Evolutionary conservation across 2,329 filamentous ascomycete genomes (phyloP), one percentile per base, ranked within the genome.

Genomic region (Trichophyton rubrum): DNA sequence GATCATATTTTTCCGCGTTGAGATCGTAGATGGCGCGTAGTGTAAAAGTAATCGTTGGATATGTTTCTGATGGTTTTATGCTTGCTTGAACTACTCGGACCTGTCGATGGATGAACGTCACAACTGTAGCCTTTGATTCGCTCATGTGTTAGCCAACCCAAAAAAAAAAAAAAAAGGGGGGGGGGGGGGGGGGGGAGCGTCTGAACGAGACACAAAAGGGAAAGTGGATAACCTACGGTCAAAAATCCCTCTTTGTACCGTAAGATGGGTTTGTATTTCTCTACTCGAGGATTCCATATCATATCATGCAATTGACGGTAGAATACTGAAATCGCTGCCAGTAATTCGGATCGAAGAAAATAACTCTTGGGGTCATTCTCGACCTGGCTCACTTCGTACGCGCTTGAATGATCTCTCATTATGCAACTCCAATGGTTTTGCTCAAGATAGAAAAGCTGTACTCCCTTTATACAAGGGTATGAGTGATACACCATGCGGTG

Each of bases 291-390:
- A 40, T 59, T 49, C 60, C 60, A 63, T 38, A 59, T 47, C 58
- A 61, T 58, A 49, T 62, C 60, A 24, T 64, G 49, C 63, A 64
- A 62, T 60, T 64, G 63, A 17, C 55, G 58, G 45, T 11, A 64
- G 20, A 64, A 61, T 55, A 63, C 59, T 2, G 61, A 60, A 13
- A 59, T 59, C 51, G 38, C 60, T 45, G 61, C 62, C 22, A 61
- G 45, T 17, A 62, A 9, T 51, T 64, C 63, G 56, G 53, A 59
- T 56, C 20, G 63, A 20, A 63, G 60, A 58, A 64, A 22, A 57
- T 62, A 64, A 40, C 61, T 58, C 38, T 20, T 63, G 33, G 33
- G 33, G 53, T 20, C 17, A 30, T 57, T 24, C 15, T 27, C 27
- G 4, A 43, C 17, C 43, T 58, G 43, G 13, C 7, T 8, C 15